Conservation (phyloP, 23 red algal genomes). For the Gracilaria gracilis region DNA sequence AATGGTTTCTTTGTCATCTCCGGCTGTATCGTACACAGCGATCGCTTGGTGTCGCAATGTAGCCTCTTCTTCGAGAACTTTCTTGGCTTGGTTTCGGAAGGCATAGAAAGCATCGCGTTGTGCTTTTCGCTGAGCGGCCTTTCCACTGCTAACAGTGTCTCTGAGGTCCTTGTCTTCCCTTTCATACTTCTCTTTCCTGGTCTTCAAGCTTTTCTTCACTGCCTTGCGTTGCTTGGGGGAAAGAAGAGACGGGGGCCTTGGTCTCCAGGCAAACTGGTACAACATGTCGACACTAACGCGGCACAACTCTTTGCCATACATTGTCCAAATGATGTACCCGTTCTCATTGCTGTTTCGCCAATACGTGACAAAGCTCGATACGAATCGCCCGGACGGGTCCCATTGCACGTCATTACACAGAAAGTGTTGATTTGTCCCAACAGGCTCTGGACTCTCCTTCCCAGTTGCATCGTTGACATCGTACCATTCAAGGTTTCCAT, state of each 20-base stretch:
- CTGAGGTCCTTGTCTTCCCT: conserved; percentile 90
- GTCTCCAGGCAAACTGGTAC: conserved; percentile 94
- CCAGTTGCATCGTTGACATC: conserved; percentile 80
- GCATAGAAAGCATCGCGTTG: conserved; percentile 79
- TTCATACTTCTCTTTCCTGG: conserved; percentile 87
- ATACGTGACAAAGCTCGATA: conserved; percentile 77
- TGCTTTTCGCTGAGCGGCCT: conserved; percentile 79
- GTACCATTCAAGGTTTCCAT: conserved; percentile 91
- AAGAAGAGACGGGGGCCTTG: conserved; percentile 82
- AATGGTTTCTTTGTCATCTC: conserved; percentile 78
- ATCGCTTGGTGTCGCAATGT: conserved; percentile 44
- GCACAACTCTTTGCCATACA: conserved; percentile 86
- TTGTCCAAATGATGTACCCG: conserved; percentile 93
- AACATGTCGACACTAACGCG: conserved; percentile 68
- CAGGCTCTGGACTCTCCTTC: conserved; percentile 66
- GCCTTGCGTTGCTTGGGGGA: conserved; percentile 73
- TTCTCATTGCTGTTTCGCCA: conserved; percentile 85
- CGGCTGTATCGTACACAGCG: conserved; percentile 36
- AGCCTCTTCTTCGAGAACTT: conserved; percentile 60
- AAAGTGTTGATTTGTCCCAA: conserved; percentile 91
- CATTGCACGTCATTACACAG: conserved; percentile 86
- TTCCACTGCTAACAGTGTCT: conserved; percentile 81
- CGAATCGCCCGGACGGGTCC: conserved; percentile 95
- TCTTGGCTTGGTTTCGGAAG: conserved; percentile 61
- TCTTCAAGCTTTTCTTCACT: conserved; percentile 85